Base-by-base conservation (phyloP, 345 rosid species). In the Acer saccharum region DNA sequence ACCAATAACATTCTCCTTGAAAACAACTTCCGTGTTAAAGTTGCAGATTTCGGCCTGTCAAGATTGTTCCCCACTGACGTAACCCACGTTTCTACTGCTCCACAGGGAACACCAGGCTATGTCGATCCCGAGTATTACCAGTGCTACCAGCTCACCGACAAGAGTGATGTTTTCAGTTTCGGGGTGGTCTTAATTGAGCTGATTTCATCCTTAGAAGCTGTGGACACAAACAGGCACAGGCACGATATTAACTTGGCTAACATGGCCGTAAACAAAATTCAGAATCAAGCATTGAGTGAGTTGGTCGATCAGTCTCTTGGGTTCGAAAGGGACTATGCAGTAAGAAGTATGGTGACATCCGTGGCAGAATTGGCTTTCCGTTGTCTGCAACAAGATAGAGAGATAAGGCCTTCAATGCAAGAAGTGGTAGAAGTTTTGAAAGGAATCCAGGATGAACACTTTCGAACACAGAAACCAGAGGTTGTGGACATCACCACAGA, bases 41-140 rank as follows among this genome's bases (percentile, higher is more conserved):
- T 95, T 13, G 98, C 98, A 4, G 98, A 95, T 86, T 95, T 95
- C 48, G 98, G 98, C 10, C 81, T 95, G n/a, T 95, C 98, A 0
- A 71, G 98, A 32, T 72, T 93, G 76, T 93, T 92, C 76, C 97
- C 98, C 0, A 84, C 1, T 10, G 88, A 92, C 81, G 94, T 84
- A 61, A 95, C 93, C 3, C 98, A 95, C 63, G 90, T 95, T 3
- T 95, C 98, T 5, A 95, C 98, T 0, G 95, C 91, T 67, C 98
- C 98, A 2, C 98, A 95, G 77, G 98, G 98, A 62, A 95, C 98
- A 0, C 98, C 97, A 0, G 98, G 98, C 39, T 95, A 95, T 11
- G 92, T 95, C 16, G 98, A 95, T 73, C 98, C 98, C 0, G 94
- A 91, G 74, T 93, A 95, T 25, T 87, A 89, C 72, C 94, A 87